Evolutionary conservation across 768 basidiomycete species (phyloP), one percentile per base, ranked within the genome.

Genomic region (Rhodosporidiobolus sp.): DNA sequence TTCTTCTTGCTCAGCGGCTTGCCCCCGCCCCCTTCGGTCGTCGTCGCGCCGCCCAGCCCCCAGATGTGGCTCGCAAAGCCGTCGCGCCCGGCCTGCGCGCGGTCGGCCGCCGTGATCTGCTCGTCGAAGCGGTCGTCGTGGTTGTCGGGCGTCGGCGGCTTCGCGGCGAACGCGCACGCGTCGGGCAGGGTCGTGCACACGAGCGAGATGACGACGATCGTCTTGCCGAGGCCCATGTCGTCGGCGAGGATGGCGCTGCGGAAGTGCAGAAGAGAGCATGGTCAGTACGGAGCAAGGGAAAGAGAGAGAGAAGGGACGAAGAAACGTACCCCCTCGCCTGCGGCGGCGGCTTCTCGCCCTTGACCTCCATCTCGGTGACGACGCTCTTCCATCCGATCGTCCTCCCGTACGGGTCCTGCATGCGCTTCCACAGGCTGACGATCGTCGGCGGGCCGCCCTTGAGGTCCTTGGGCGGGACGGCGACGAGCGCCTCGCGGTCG

Each of bases 221-320:
- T 98, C 82, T 98, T 98, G 26, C 95, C 95, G 38, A 99, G 86
- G 76, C 95, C 95, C 83, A 97, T 94, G 84, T 99, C 96, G 82
- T 99, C 96, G 16, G 96, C 96, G 65, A 99, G 83, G 75, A 99
- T 93, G 11, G 94, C 87, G 46, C 94, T 72, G 60, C 11, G 9
- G n/a, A 26, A 28, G 4, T 20, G 45, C 22, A n/a, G 43, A 43
- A 28, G 22, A 20, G 46, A 22, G 8, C n/a, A 38, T 2, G 22
- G 12, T 60, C 3, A 46, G 59, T 1, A 24, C 32, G 30, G 38
- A 8, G 19, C 32, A 11, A 22, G 26, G 24, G 43, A 59, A 12
- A 26, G 45, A n/a, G 8, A 28, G 24, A 49, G 38, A 2, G 17
- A 12, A 20, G 43, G 26, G 45, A 28, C 8, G n/a, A 20, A 28